Conservation (phyloP, 2,329 filamentous ascomycete genomes). For the Purpureocillium lavendulum region DNA sequence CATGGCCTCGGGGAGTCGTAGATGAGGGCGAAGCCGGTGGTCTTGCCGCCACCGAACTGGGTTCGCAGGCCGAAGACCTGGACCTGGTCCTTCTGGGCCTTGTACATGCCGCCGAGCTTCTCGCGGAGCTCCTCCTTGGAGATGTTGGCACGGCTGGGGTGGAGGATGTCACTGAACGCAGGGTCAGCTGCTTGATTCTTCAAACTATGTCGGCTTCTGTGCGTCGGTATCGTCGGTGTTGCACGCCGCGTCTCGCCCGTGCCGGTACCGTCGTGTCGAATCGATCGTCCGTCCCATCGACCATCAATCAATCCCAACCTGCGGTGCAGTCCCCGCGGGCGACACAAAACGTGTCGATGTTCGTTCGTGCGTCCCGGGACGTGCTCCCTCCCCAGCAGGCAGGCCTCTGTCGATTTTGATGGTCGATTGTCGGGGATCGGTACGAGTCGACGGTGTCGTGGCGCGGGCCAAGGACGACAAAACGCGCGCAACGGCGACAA, state of each 20-base stretch:
- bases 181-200: constrained; percentile 8
- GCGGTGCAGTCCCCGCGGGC: no score
- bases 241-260: background rate
- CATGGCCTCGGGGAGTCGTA: constrained; percentile 98
- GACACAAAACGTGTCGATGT: no score
- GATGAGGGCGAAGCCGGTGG: constrained; percentile 95
- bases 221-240: constrained; percentile 6
- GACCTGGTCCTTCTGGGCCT: constrained; percentile 95
- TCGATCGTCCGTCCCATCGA: background rate
- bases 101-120: constrained; percentile 95
- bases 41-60: constrained; percentile 99
- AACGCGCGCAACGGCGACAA: background rate
- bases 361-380: no score
- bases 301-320: no score
- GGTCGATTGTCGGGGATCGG: no score
- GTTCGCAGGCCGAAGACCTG: constrained; percentile 98
- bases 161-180: constrained; percentile 85
- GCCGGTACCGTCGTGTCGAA: background rate
- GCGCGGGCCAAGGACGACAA: no score
- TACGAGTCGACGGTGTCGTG: no score
- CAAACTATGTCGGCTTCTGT: background rate
- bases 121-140: constrained; percentile 97
- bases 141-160: constrained; percentile 97
- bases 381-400: no score
- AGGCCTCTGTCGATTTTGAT: no score